A percentile compares a stretch with the other conserved stretches of the same genome.
Conservation (phyloP, 2,329 filamentous ascomycete species). For the Diaporthe sp. region DNA sequence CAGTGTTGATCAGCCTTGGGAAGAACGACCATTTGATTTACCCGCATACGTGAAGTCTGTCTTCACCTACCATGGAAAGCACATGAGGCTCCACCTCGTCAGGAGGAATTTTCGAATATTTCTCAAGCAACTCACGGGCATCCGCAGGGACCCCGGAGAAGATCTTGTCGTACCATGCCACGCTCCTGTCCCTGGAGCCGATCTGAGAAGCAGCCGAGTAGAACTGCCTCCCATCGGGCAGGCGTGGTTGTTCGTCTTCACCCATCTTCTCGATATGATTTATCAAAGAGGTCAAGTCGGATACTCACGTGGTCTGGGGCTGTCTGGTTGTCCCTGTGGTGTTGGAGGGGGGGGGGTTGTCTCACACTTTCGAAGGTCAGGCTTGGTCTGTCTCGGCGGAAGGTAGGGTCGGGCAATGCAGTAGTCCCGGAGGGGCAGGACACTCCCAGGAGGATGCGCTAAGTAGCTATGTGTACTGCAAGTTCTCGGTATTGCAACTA, state of each 20-base stretch:
- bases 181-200: slow-evolving; percentile 23
- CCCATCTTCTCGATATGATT: neutral
- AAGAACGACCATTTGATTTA: neutral
- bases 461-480: no score
- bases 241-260: neutral
- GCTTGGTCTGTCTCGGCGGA: neutral
- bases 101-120: slow-evolving; percentile 44
- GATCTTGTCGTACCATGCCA: slow-evolving; percentile 34
- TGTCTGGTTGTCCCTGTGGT: neutral
- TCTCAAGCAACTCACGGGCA: slow-evolving; percentile 43
- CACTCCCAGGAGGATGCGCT: neutral
- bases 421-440: neutral
- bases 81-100: slow-evolving; percentile 45
- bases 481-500: neutral
- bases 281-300: neutral
- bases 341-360: neutral
- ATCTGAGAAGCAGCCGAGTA: slow-evolving; percentile 7
- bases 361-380: neutral
- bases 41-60: no score
- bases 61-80: slow-evolving; percentile 36
- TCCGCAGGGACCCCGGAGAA: slow-evolving; percentile 25
- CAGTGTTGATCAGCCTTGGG: neutral
- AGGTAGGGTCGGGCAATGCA: neutral
- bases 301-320: neutral
- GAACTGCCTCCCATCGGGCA: neutral